These are phyloP conservation scores for Chrysoporthe cubensis DNA, from an alignment of 2,329 filamentous ascomycete species.

Conservation along the genomic window DNA sequence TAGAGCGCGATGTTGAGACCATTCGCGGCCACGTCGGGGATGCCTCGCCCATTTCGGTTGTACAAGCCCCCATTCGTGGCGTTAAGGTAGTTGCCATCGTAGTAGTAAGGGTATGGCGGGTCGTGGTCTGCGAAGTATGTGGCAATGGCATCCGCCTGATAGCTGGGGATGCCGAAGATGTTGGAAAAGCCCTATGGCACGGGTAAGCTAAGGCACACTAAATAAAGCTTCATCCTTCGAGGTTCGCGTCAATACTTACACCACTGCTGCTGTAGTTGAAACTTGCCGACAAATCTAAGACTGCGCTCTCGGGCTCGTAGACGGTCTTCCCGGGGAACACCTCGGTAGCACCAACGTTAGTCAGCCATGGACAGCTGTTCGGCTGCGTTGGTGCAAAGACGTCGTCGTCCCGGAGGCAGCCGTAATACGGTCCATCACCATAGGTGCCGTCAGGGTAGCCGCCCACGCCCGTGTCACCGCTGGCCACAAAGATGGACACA, in stretches of 20 bases:
- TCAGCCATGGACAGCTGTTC: constrained; percentile 50
- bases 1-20: constrained; percentile 36
- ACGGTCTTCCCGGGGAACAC: constrained; percentile 31
- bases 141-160: constrained; percentile 46
- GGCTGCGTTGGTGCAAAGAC: constrained; percentile 55
- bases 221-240: background rate
- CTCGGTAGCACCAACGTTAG: constrained; percentile 44
- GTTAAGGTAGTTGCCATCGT: constrained; percentile 28
- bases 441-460: constrained; percentile 15
- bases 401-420: constrained; percentile 37
- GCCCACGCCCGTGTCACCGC: constrained; percentile 52
- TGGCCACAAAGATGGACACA: constrained; percentile 52
- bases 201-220: background rate
- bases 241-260: constrained; percentile 4
- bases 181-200: constrained; percentile 48
- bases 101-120: constrained; percentile 32
- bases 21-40: constrained; percentile 36
- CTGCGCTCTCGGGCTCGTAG: constrained; percentile 29
- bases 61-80: constrained; percentile 32
- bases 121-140: constrained; percentile 42
- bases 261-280: constrained; percentile 31
- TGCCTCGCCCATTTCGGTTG: constrained; percentile 34
- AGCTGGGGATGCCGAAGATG: constrained; percentile 47
- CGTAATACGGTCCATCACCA: constrained; percentile 43
- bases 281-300: constrained; percentile 28